Evolutionary conservation across 176 grass and related monocot species (phyloP), one percentile per base, ranked within the genome.

Genomic region (Musa itinerans): DNA sequence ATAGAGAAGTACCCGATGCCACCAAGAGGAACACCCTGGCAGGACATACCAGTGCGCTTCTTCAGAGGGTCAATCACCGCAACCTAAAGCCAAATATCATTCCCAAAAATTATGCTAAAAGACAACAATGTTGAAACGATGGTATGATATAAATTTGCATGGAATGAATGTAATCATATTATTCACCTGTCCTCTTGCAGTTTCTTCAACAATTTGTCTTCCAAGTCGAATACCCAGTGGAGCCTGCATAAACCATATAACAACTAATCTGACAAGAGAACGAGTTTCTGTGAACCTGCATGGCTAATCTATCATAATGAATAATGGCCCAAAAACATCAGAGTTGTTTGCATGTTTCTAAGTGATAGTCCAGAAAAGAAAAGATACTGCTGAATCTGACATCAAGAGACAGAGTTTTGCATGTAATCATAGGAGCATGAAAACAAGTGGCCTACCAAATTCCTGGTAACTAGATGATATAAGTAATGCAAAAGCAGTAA

Each of bases 181-280:
- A 68, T 66, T 69, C 87, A 96, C 93, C 75, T 85, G 79, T 81
- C 93, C 89, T 84, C 88, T 83, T 80, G 93, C 78, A 73, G 83
- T 96, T 85, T 96, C 93, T 85, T 96, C 85, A 58, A 96, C n/a
- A 69, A 92, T 92, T 54, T 96, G 93, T 52, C 87, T 69, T 70
- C 87, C 67, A 79, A 96, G 87, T 26, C 93, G 80, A 80, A 96
- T 26, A 74, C 93, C 93, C 75, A 96, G 69, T 73, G 83, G 81
- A 81, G 85, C 83, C 93, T 96, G 78, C 53, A 88, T 69, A 10
- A 23, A 77, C n/a, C 19, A 71, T 51, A 69, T 74, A 50, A 83
- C 72, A 21, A n/a, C 9, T 68, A 16, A 68, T 67, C 25, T 54
- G 21, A 68, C 11, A 78, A 55, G 12, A 54, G 23, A 68, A 52